Evolutionary conservation across 495 filamentous ascomycete genomes (phyloP), one percentile per base, ranked within the genome.

Genomic region (Astrothelium macrocarpum): DNA sequence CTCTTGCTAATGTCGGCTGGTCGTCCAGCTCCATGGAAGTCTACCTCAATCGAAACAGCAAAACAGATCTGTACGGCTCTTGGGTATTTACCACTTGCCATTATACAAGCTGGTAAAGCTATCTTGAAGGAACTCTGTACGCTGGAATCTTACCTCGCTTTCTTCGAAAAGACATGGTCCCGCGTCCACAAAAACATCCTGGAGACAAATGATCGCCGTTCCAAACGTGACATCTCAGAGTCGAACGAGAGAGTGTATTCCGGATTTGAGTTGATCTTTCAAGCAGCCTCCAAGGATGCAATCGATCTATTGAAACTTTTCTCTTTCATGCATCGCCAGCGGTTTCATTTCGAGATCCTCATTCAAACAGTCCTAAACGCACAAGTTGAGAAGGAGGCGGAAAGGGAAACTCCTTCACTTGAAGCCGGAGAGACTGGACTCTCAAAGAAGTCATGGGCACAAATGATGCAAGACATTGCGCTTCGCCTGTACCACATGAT

Each of bases 1-100:
- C 70, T 81, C 25, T 65, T 80, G 29, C 68, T 80, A 7, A 77
- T 71, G 67, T 71, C 71, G 23, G 74, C 78, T 9, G 16, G 29
- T 16, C 2, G 29, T 1, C 20, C 49, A 2, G 20, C 7, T n/a
- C 4, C 16, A 5, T 63, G 70, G 28, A 46, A 71, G 14, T 42
- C 65, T n/a, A 62, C 20, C 36, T 1, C 32, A 10, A 28, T 46
- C 4, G 4, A 46, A 2, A 4, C 16, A 2, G 61, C 61, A 10
- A 62, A 5, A 11, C 2, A 46, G 3, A 62, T 62, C 12, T 11
- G 10, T 9, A 45, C n/a, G 4, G 39, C 60, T n/a, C 65, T 74
- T 0, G 67, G 66, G 2, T 65, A 65, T 63, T 42, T 73, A 0
- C 66, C 72, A 14, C 62, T 74, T 34, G 72, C 72, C 12, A 62